phyloP scores from a whole-genome alignment of 2,329 filamentous ascomycete species.

The Clonostachys byssicola region DNA sequence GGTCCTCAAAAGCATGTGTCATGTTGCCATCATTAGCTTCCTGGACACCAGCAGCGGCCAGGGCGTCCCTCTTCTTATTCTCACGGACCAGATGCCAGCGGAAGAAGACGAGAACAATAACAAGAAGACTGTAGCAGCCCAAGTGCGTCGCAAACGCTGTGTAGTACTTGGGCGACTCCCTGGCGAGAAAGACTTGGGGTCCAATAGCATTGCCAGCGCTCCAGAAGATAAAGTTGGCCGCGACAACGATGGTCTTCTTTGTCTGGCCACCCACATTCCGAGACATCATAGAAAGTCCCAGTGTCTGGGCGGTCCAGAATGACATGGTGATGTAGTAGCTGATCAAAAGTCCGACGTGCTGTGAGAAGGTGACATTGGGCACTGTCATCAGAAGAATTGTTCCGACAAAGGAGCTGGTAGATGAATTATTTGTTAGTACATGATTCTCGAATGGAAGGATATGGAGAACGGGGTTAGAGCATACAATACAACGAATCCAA shows the following conservation, averaged over 20 bases:
- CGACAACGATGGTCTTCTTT: conserved; percentile 66
- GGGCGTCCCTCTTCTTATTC: conserved; percentile 53
- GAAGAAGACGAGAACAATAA: conserved; percentile 52
- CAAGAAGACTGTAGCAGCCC: conserved; percentile 61
- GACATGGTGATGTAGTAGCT: conserved; percentile 74
- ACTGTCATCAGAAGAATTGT: conserved; percentile 71
- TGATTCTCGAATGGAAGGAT: no score
- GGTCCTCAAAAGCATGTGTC: conserved; percentile 56
- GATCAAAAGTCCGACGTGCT: conserved; percentile 64
- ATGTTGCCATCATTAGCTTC: conserved; percentile 33
- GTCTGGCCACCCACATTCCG: conserved; percentile 70
- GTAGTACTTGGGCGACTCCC: conserved; percentile 61
- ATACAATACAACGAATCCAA: conserved; percentile 50
- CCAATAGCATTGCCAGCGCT: conserved; percentile 64
- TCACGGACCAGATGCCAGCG: conserved; percentile 52
- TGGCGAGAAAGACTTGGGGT: conserved; percentile 59
- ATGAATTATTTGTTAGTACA: conserved; percentile 2
- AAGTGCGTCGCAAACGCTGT: conserved; percentile 68
- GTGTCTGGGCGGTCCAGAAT: conserved; percentile 71
- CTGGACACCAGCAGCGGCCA: conserved; percentile 31
- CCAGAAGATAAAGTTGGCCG: conserved; percentile 69
- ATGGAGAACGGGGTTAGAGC: conserved; percentile 38
- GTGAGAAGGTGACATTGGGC: conserved; percentile 48
- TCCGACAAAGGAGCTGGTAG: conserved; percentile 58
- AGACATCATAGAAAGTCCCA: conserved; percentile 63